Evolutionary conservation across 805 yeast genomes (phyloP), one percentile per base, ranked within the genome.

Genomic region (Lipomyces orientalis): DNA sequence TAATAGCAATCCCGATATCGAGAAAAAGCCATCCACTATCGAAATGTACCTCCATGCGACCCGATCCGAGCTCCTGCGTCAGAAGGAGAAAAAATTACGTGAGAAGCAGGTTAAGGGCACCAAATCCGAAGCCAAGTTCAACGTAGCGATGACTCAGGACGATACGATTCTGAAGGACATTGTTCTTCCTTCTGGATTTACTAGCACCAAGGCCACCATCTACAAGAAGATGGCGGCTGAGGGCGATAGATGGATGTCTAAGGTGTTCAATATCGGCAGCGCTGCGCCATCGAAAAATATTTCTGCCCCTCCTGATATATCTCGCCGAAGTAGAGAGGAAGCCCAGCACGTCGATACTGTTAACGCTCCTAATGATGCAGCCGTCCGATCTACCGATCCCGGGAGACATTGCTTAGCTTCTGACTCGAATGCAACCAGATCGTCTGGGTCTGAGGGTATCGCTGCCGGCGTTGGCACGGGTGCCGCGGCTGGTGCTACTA

Each of bases 221-320:
- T 67, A 66, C 59, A 67, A 65, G 58, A 43, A 54, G 34, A 43
- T 64, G 64, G 73, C 71, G 0, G 54, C 29, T 29, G 54, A 61
- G 25, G 73, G 73, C 19, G 68, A 66, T n/a, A 29, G 67, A 19
- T 71, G 73, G 73, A 60, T 29, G 49, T 69, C 72, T 16, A 58
- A 66, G 22, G 64, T 70, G 14, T 71, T 70, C 54, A 64, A 56
- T 34, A 56, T 68, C 19, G 71, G 71, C 49, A 33, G 34, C 16
- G 65, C 63, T 1, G 31, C 64, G 19, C 37, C 49, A 2, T 33
- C 60, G 19, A 58, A 14, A 5, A 34, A 33, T 5, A 29, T 62
- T 12, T 9, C 37, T 5, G 58, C 60, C 3, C 61, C 64, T 16
- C 64, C 31, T 12, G 55, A 66, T 29, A 58, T 55, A 12, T 10